These are phyloP conservation scores for Cercospora sojina DNA, from an alignment of 2,329 filamentous ascomycete genomes.

Conservation along the genomic window DNA sequence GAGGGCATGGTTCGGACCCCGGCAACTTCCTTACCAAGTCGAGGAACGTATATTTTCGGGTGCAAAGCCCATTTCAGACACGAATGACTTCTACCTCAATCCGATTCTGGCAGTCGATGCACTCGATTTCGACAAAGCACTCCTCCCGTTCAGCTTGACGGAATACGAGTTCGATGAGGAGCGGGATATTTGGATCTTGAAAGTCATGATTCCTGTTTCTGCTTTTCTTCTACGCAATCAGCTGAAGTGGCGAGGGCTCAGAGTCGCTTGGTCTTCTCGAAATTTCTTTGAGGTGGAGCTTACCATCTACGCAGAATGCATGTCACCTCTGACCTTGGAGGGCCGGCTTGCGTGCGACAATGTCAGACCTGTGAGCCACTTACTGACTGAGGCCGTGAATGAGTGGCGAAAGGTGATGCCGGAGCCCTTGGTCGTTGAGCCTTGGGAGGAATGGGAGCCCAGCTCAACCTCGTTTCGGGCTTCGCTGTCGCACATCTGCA, in stretches of 20 bases:
- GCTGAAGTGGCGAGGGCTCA: neutral
- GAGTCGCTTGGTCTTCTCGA: neutral
- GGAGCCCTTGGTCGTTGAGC: neutral
- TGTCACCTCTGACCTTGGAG: neutral
- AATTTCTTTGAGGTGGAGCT: neutral
- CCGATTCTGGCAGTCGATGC: neutral
- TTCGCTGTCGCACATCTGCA: neutral
- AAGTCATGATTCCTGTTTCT: neutral
- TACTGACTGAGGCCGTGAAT: neutral
- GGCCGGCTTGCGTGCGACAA: neutral
- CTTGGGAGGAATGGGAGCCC: neutral
- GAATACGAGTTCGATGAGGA: neutral
- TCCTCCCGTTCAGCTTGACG: neutral
- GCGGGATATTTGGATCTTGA: neutral
- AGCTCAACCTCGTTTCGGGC: neutral
- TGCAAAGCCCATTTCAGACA: neutral
- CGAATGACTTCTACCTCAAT: neutral
- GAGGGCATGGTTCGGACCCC: neutral
- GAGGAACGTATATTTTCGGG: neutral
- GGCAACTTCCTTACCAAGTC: neutral
- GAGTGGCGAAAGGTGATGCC: neutral
- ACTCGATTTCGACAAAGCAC: neutral
- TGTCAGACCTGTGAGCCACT: neutral
- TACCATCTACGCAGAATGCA: neutral
- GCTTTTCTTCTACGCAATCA: neutral